Conservation (phyloP, 495 filamentous ascomycete species). For the Aspergillus funiculosus region DNA sequence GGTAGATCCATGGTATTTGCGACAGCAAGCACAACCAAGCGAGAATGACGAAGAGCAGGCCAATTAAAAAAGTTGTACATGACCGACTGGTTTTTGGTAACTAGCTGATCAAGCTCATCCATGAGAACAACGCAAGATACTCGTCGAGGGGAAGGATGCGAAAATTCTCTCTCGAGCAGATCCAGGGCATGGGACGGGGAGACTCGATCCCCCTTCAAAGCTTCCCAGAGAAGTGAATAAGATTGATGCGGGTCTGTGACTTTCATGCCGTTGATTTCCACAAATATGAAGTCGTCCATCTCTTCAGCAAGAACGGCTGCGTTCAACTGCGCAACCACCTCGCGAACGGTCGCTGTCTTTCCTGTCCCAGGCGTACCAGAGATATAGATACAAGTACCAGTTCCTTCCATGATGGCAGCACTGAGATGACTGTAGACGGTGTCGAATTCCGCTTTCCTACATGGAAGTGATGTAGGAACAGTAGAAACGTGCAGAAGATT, state of each 20-base stretch:
- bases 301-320: slow-evolving; percentile 80
- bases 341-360: slow-evolving; percentile 95
- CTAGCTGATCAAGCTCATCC: slow-evolving; percentile 98
- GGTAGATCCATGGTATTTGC: slow-evolving; percentile 99
- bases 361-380: slow-evolving; percentile 99
- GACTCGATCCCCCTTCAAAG: slow-evolving; percentile 86
- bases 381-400: slow-evolving; percentile 95
- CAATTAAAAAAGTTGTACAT: slow-evolving; percentile 99
- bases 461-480: slow-evolving; percentile 82
- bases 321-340: slow-evolving; percentile 86
- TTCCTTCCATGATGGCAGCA: slow-evolving; percentile 87
- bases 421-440: slow-evolving; percentile 91
- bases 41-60: slow-evolving; percentile 86
- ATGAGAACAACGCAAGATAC: slow-evolving; percentile 97
- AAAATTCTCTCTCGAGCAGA: slow-evolving; percentile 87
- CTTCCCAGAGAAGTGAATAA: slow-evolving; percentile 94
- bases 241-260: slow-evolving; percentile 96
- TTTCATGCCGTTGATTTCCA: slow-evolving; percentile 99
- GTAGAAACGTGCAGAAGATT: slow-evolving; percentile 87
- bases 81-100: slow-evolving; percentile 94
- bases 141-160: slow-evolving; percentile 76
- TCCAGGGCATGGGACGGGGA: slow-evolving; percentile 87
- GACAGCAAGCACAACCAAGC: slow-evolving; percentile 92
- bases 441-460: slow-evolving; percentile 85
- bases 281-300: slow-evolving; percentile 97